Base-by-base conservation (phyloP, 306 rosid genomes). In the Inga laurina region DNA sequence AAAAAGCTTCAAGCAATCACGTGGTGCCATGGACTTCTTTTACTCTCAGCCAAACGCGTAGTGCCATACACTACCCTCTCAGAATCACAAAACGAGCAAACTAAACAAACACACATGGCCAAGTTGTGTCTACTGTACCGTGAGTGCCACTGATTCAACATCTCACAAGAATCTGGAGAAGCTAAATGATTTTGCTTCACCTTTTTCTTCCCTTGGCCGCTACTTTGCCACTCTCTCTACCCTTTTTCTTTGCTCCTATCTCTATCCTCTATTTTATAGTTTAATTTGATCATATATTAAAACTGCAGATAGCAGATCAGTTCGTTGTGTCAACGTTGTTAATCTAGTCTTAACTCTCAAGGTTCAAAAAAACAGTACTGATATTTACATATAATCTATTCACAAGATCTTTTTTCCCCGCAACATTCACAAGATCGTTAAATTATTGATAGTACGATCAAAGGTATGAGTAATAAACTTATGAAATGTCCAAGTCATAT, bases 1-100 rank as follows among this genome's bases (percentile, higher is more conserved):
- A 87, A 92, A 92, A 92, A 92, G 95, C 30, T 83, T 79, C 96
- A 27, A n/a, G 10, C 15, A 13, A 9, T 62, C 68, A 91, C 97
- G 80, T 91, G 94, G 85, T 54, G 78, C 65, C 74, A 48, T 81
- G 43, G 76, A 37, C 21, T 22, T 22, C 0, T 24, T 61, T 61
- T 10, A 12, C 4, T 27, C 12, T 27, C 68, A 62, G 37, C 68
- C 68, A 62, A 62, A 62, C 30, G 37, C 68, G 4, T 27, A 24
- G 68, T 24, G 7, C 68, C 68, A 62, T 24, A 12, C 37, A 62
- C 37, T 24, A 10, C 35, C 34, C 15, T 8, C 14, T 12, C 14
- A 1, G 14, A 49, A 13, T 49, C 54, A 49, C 66, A 62, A 12
- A 27, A 62, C 68, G 8, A 27, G 68, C 37, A 62, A 62, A 35